Evolutionary conservation across 2,329 filamentous ascomycete genomes (phyloP).

Genomic region (Helotiales sp.): DNA sequence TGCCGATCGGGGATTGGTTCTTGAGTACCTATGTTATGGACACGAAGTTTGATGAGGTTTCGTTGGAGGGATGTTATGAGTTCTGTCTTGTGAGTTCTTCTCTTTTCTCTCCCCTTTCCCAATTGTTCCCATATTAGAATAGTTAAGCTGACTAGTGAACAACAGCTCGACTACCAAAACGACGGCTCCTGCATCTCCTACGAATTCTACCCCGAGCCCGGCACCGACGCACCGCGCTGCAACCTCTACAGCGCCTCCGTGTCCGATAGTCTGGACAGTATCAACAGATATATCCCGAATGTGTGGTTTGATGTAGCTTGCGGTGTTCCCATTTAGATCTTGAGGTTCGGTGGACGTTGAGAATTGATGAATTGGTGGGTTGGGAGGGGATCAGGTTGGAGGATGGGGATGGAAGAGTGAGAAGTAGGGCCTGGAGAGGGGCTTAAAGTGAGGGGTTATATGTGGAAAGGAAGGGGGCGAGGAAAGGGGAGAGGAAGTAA

Average conservation of each 20-base stretch:
- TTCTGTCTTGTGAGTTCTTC: conserved; percentile 38
- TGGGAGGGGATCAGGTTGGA: neutral
- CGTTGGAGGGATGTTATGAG: conserved; percentile 43
- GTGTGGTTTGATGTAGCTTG: conserved; percentile 31
- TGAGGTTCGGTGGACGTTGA: too few relatives aligned
- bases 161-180: neutral
- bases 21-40: conserved; percentile 42
- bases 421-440: neutral
- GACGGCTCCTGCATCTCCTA: conserved; percentile 23
- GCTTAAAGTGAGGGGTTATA: too few relatives aligned
- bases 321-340: conserved; percentile 16
- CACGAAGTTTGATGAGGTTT: conserved; percentile 35
- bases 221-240: conserved; percentile 24
- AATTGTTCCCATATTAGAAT: neutral
- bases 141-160: neutral
- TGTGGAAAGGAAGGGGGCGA: neutral
- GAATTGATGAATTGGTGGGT: too few relatives aligned
- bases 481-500: neutral
- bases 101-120: neutral
- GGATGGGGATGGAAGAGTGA: neutral
- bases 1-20: conserved; percentile 39
- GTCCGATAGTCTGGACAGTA: conserved; percentile 23
- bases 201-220: conserved; percentile 22
- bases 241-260: conserved; percentile 29
- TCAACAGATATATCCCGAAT: conserved; percentile 23